Conservation (phyloP, 176 grass and related monocot species). For the Eremochloa ophiuroides region DNA sequence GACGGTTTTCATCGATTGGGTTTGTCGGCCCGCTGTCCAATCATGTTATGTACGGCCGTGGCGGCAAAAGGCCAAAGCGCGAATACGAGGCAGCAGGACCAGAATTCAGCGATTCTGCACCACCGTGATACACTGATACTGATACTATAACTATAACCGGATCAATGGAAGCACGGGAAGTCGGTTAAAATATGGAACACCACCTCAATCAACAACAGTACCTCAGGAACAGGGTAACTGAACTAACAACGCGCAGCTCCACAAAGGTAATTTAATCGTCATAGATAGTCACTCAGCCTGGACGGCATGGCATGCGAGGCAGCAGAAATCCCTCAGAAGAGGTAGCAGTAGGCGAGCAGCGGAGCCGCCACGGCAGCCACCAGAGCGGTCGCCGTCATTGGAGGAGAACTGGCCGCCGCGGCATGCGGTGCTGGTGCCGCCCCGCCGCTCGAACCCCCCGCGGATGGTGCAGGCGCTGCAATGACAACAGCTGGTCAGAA, state of each 20-base stretch:
- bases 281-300: neutral
- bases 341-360: slow-evolving; percentile 13
- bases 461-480: slow-evolving; percentile 27
- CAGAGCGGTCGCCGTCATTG: neutral
- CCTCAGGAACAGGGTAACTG: neutral
- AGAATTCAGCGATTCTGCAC: too few relatives aligned
- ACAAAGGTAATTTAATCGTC: neutral
- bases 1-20: too few relatives aligned
- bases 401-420: slow-evolving; percentile 3
- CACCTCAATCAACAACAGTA: neutral
- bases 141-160: too few relatives aligned
- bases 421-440: neutral
- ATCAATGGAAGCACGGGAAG: too few relatives aligned
- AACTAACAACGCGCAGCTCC: neutral
- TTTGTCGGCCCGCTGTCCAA: too few relatives aligned
- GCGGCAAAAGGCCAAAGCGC: too few relatives aligned
- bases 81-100: too few relatives aligned
- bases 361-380: neutral
- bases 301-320: neutral
- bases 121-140: too few relatives aligned
- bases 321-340: slow-evolving; percentile 18
- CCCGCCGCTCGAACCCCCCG: slow-evolving; percentile 8
- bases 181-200: neutral
- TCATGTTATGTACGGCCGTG: too few relatives aligned
- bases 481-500: neutral